phyloP scores from a whole-genome alignment of 1,139 yeast genomes.

The Saccharomycopsis crataegensis region DNA sequence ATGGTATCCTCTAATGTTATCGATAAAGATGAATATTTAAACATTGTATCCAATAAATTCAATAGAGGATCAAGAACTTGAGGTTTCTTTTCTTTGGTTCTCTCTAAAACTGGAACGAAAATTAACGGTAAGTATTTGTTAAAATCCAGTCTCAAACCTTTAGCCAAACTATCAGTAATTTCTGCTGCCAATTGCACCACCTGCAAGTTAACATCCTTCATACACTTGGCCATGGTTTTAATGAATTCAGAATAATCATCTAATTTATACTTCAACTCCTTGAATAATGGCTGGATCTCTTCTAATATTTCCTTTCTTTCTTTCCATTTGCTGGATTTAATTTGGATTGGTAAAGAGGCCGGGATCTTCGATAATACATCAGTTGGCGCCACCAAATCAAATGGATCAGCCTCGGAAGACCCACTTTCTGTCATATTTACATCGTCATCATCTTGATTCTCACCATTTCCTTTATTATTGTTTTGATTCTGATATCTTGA shows the following conservation, averaged over 20 bases:
- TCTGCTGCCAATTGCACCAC: slow-evolving; percentile 79
- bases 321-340: slow-evolving; percentile 75
- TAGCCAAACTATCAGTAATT: slow-evolving; percentile 54
- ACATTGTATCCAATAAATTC: slow-evolving; percentile 59
- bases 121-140: slow-evolving; percentile 47
- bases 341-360: slow-evolving; percentile 43
- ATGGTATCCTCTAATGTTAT: slow-evolving; percentile 55
- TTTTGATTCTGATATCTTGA: slow-evolving; percentile 21
- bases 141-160: slow-evolving; percentile 55
- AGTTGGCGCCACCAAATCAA: slow-evolving; percentile 47
- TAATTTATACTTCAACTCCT: slow-evolving; percentile 41
- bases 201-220: slow-evolving; percentile 86
- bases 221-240: slow-evolving; percentile 56
- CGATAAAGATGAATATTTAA: slow-evolving; percentile 40
- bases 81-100: slow-evolving; percentile 84
- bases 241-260: slow-evolving; percentile 65
- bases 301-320: slow-evolving; percentile 85
- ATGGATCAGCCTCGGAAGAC: slow-evolving; percentile 38
- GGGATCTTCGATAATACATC: slow-evolving; percentile 66
- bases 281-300: slow-evolving; percentile 47
- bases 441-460: slow-evolving; percentile 31
- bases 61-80: slow-evolving; percentile 66
- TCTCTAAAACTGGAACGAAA: slow-evolving; percentile 61
- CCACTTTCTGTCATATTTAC: slow-evolving; percentile 36
- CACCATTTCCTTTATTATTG: slow-evolving; percentile 21